phyloP scores from a whole-genome alignment of 805 yeast species.

The Hanseniaspora lachancei region DNA sequence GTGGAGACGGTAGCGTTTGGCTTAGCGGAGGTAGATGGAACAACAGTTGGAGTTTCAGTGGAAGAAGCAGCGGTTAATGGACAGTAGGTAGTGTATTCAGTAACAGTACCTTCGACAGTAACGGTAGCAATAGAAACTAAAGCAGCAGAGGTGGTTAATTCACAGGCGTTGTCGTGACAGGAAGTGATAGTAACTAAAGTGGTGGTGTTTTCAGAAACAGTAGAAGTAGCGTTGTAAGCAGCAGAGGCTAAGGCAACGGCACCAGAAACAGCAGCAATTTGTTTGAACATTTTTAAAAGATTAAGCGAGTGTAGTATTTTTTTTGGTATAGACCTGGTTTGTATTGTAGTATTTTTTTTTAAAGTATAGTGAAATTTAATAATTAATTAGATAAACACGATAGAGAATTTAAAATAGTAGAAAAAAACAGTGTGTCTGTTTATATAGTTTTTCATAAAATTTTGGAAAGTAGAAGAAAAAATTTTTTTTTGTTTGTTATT shows the following conservation, averaged over 20 bases:
- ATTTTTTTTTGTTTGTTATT: not conserved
- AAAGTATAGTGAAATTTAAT: too few species aligned
- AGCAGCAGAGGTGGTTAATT: slow-evolving; percentile 27
- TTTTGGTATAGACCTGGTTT: slow-evolving; percentile 12
- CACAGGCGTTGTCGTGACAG: slow-evolving; percentile 26
- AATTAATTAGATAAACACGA: too few species aligned
- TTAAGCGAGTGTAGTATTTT: slow-evolving; percentile 18
- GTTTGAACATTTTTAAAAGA: slow-evolving; percentile 17
- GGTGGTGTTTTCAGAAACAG: slow-evolving; percentile 21
- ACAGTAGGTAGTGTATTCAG: slow-evolving; percentile 29
- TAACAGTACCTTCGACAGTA: slow-evolving; percentile 27
- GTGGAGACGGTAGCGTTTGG: slow-evolving; percentile 17
- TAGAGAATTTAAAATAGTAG: too few species aligned
- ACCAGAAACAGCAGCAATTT: slow-evolving; percentile 28
- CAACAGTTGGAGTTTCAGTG: not conserved
- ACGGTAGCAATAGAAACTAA: slow-evolving; percentile 28
- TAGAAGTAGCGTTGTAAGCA: slow-evolving; percentile 20
- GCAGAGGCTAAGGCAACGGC: slow-evolving; percentile 19
- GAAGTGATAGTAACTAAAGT: slow-evolving; percentile 29
- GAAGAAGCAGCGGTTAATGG: slow-evolving; percentile 17
- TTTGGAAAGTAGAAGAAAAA: not conserved
- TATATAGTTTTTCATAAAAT: slow-evolving; percentile 6
- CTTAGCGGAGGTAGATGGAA: slow-evolving; percentile 13
- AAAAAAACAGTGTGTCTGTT: not conserved
- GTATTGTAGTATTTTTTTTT: not conserved